phyloP scores from a whole-genome alignment of 2,329 filamentous ascomycete genomes.

The Fusarium phyllophilum region DNA sequence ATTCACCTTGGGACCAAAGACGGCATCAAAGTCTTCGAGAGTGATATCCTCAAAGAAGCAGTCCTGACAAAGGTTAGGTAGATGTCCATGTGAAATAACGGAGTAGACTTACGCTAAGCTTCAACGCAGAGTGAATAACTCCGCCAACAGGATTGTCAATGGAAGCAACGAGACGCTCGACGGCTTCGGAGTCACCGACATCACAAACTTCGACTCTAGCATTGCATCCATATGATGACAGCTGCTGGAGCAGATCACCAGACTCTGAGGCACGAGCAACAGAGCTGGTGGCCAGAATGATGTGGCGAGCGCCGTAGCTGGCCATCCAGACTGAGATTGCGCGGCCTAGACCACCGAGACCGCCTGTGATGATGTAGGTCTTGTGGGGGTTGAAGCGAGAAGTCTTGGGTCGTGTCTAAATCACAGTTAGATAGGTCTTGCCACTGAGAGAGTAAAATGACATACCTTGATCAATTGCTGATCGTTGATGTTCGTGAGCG shows the following conservation, averaged over 20 bases:
- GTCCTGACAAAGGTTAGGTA: slow-evolving; percentile 29
- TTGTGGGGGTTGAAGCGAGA: slow-evolving; percentile 25
- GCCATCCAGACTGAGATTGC: slow-evolving; percentile 41
- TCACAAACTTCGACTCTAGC: slow-evolving; percentile 38
- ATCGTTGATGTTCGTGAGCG: neutral
- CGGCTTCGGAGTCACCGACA: slow-evolving; percentile 32
- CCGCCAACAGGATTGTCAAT: slow-evolving; percentile 33
- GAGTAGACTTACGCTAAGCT: slow-evolving; percentile 38
- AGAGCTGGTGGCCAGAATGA: slow-evolving; percentile 38
- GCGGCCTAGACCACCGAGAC: slow-evolving; percentile 38
- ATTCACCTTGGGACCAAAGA: slow-evolving; percentile 39
- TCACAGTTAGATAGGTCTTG: neutral
- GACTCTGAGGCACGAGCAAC: slow-evolving; percentile 26
- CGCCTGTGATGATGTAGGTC: slow-evolving; percentile 40
- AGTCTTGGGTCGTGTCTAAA: slow-evolving; percentile 32
- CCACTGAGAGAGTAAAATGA: neutral
- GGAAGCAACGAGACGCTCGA: slow-evolving; percentile 18
- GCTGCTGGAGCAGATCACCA: slow-evolving; percentile 31
- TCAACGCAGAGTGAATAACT: slow-evolving; percentile 39
- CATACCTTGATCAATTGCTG: slow-evolving; percentile 29
- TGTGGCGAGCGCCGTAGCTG: slow-evolving; percentile 36
- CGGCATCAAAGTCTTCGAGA: slow-evolving; percentile 31
- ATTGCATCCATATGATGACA: slow-evolving; percentile 37
- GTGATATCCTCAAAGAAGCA: slow-evolving; percentile 39
- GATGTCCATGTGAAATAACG: too few relatives aligned